Evolutionary conservation across 2,329 filamentous ascomycete species (phyloP).

Genomic region (Colletotrichum sp.): DNA sequence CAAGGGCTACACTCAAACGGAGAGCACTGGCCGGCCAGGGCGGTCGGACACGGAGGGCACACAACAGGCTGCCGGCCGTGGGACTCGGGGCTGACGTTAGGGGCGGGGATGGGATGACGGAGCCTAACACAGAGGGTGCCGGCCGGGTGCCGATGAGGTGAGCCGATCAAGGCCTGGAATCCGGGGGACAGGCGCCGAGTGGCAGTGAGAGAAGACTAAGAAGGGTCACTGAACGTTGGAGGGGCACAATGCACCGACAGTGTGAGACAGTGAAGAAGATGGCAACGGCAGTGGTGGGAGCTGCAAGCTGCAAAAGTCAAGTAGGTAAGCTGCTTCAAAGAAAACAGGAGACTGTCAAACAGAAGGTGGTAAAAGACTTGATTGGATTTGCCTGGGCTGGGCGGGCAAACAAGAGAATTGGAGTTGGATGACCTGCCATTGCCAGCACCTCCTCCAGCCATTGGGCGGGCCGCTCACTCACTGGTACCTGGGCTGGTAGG

Average conservation of each 20-base stretch:
- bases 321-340: not conserved
- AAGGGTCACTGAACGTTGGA: not conserved
- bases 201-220: not conserved
- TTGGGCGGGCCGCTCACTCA: not conserved
- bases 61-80: not conserved
- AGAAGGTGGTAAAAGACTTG: not conserved
- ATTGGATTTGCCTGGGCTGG: not conserved
- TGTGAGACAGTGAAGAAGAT: not conserved
- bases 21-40: not conserved
- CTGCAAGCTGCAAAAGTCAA: not conserved
- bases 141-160: not conserved
- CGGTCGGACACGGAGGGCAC: not conserved
- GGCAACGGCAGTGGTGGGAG: not conserved
- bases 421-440: not conserved
- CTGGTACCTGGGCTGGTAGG: not conserved
- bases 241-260: not conserved
- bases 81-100: slow-evolving; percentile 4
- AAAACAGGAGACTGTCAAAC: not conserved
- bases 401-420: not conserved
- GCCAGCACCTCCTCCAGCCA: not conserved
- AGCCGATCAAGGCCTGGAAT: not conserved
- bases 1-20: not conserved
- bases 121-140: not conserved
- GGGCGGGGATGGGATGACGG: not conserved
- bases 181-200: not conserved